Evolutionary conservation across 1,284 basidiomycete genomes (phyloP).

Genomic region (Rhodotorula sp.): DNA sequence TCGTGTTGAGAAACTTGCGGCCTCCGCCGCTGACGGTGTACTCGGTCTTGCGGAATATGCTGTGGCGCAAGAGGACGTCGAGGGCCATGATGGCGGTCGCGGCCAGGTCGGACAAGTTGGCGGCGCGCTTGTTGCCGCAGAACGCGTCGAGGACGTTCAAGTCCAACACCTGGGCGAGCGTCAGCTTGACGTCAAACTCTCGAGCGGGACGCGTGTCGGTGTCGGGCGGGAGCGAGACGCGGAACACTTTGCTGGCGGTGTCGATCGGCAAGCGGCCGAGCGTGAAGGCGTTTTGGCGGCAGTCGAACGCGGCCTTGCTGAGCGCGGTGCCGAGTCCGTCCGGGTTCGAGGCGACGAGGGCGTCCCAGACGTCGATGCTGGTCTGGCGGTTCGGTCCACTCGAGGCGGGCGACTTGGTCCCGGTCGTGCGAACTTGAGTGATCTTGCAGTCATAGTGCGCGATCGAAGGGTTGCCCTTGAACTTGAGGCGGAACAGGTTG

Average conservation of each 20-base stretch:
- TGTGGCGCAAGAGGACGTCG: slow-evolving; percentile 35
- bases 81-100: slow-evolving; percentile 32
- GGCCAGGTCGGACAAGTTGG: slow-evolving; percentile 11
- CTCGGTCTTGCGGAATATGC: slow-evolving; percentile 10
- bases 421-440: background rate
- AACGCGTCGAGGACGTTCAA: slow-evolving; percentile 21
- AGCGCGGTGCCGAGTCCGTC: slow-evolving; percentile 11
- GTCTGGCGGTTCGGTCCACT: slow-evolving; percentile 19
- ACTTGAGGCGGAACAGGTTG: slow-evolving; percentile 25
- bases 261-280: slow-evolving; percentile 17
- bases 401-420: background rate
- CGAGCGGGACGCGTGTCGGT: slow-evolving; percentile 8
- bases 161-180: slow-evolving; percentile 29
- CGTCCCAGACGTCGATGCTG: slow-evolving; percentile 26
- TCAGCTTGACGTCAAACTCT: slow-evolving; percentile 25
- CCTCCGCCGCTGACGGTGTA: slow-evolving; percentile 21
- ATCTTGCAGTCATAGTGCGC: slow-evolving; percentile 25
- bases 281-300: slow-evolving; percentile 23
- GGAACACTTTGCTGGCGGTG: slow-evolving; percentile 14
- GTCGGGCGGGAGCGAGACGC: slow-evolving; percentile 23
- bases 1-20: slow-evolving; percentile 29
- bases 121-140: slow-evolving; percentile 2
- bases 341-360: slow-evolving; percentile 17
- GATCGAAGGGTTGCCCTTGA: slow-evolving; percentile 7
- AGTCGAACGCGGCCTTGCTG: slow-evolving; percentile 18